Conservation (phyloP, 306 rosid species). For the Malus fusca region DNA sequence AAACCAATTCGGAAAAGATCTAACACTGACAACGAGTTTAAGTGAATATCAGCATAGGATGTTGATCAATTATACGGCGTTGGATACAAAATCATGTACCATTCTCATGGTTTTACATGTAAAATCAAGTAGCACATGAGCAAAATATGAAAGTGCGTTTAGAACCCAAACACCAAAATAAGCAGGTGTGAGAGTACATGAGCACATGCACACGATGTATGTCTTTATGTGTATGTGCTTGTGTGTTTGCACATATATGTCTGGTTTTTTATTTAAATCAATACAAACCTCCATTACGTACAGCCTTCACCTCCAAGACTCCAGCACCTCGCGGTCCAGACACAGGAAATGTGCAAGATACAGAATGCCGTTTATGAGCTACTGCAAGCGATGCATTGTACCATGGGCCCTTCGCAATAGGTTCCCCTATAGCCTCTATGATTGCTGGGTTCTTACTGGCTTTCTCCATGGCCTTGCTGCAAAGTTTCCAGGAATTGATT, state of each 20-base stretch:
- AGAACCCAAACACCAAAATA: background rate
- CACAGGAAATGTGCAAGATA: conserved; percentile 86
- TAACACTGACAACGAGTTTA: background rate
- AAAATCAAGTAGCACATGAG: background rate
- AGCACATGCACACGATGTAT: background rate
- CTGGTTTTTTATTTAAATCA: background rate
- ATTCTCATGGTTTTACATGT: background rate
- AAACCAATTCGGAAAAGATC: background rate
- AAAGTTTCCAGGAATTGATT: conserved; percentile 5
- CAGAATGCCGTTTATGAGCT: conserved; percentile 77
- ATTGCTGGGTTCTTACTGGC: conserved; percentile 49
- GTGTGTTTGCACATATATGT: background rate
- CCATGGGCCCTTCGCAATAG: conserved; percentile 87
- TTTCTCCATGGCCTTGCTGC: conserved; percentile 89
- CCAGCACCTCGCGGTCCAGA: conserved; percentile 82
- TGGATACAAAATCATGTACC: background rate
- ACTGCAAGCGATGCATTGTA: conserved; percentile 94
- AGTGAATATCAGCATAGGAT: background rate
- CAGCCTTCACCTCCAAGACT: conserved; percentile 75
- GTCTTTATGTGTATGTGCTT: background rate
- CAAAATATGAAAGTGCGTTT: background rate
- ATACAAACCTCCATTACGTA: conserved; percentile 70
- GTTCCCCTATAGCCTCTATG: conserved; percentile 81
- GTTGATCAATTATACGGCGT: background rate
- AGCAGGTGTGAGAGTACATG: background rate